Evolutionary conservation across 2,329 filamentous ascomycete species (phyloP), one percentile per base, ranked within the genome.

Genomic region (Claviceps lovelessii): DNA sequence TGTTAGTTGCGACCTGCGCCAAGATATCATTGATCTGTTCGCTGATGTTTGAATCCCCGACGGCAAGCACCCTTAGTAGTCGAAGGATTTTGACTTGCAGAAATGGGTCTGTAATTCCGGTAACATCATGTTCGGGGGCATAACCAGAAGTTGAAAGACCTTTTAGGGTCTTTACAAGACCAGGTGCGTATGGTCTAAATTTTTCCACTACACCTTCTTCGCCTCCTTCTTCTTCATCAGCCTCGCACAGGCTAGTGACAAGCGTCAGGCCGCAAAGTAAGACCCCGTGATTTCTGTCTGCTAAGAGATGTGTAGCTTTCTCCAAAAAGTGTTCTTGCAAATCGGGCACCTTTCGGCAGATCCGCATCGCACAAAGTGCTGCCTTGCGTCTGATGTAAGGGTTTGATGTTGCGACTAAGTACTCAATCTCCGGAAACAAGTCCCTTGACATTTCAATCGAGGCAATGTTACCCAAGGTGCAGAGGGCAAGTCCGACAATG

Each of bases 11-110:
- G 54, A 98, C 93, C 73, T 95, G 90, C 6, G 93, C 93, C 57
- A 98, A 75, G 58, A 98, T 98, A 66, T 98, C 93, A 72, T 97
- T 98, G 74, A 98, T 97, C 69, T 95, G 85, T 70, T 98, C 94
- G 68, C 90, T 97, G 31, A 88, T 90, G 58, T 90, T 79, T 11
- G 83, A 76, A 68, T 98, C 90, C 41, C 91, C 90, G 58, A 90
- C 83, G 17, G 86, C 91, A 49, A 98, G 76, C 9, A 95, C 88
- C 60, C 91, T 80, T 53, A 98, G 75, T 52, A 98, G 73, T 55
- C 88, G 84, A 54, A 98, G 76, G 56, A 98, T 90, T 75, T 97
- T 98, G 72, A 95, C 90, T 72, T 98, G 93, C 50, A 98, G 72
- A 73, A 98, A 98, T 0, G 93, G 93, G 70, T 98, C 94, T 45